phyloP scores from a whole-genome alignment of 1,139 yeast species.

The Hyphopichia khmerensis region DNA sequence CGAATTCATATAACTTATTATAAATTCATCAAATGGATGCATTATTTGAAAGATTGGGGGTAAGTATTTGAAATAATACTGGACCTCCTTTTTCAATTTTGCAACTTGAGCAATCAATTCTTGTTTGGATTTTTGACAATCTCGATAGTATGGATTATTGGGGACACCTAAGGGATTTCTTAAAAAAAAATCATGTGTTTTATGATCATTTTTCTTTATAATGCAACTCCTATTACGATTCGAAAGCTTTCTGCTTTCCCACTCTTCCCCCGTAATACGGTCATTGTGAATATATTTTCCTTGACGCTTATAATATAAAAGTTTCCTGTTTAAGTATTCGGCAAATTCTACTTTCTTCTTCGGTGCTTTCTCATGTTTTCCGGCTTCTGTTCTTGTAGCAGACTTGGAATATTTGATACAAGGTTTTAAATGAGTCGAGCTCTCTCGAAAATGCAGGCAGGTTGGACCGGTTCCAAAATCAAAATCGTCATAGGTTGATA shows the following conservation, averaged over 20 bases:
- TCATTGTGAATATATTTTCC: no score
- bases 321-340: background rate
- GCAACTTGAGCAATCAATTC: background rate
- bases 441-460: no score
- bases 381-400: background rate
- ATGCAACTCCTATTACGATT: no score
- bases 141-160: constrained; percentile 1
- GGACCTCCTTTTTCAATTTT: background rate
- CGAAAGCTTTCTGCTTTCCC: no score
- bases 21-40: constrained; percentile 1
- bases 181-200: background rate
- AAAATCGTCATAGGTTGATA: background rate
- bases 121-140: background rate
- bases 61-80: background rate
- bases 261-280: no score
- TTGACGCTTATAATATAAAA: no score
- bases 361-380: background rate
- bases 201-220: no score
- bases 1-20: background rate
- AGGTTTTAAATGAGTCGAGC: no score
- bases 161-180: constrained; percentile 1
- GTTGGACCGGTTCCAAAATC: background rate
- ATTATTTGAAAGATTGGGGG: background rate
- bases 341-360: background rate
- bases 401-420: background rate